A percentile compares a stretch with the other conserved stretches of the same genome.
Conservation (phyloP, 345 rosid species). For the Hirschfeldia incana region DNA sequence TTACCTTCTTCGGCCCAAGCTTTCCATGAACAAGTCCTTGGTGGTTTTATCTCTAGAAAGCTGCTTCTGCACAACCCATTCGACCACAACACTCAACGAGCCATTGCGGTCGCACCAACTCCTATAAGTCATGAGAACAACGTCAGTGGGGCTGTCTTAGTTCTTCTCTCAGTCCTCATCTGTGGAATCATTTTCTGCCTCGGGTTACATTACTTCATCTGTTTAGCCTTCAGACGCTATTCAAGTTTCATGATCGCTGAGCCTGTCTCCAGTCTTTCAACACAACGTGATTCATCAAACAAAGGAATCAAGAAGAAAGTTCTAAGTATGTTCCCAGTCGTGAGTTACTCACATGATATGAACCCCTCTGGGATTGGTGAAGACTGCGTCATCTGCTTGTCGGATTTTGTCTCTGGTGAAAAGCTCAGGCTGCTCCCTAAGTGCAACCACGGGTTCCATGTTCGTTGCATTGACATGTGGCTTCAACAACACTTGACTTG, state of each 20-base stretch:
- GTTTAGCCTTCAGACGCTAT: background rate
- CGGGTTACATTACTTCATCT: background rate
- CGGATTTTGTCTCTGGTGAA: conserved; percentile 13
- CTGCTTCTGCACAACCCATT: background rate
- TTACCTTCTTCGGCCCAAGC: background rate
- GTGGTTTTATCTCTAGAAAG: background rate
- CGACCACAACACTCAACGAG: background rate
- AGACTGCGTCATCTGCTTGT: background rate
- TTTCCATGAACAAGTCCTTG: background rate
- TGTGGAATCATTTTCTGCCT: background rate
- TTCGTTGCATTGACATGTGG: conserved; percentile 56
- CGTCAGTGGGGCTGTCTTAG: background rate
- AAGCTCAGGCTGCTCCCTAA: conserved; percentile 49
- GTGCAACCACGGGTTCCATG: conserved; percentile 57
- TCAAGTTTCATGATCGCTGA: background rate
- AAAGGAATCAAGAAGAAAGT: background rate
- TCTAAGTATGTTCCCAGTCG: background rate
- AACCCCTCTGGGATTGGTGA: background rate
- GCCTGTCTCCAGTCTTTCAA: background rate
- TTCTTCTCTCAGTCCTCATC: background rate
- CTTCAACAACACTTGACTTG: conserved; percentile 51
- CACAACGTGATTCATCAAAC: background rate
- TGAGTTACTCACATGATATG: background rate
- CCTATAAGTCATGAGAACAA: background rate
- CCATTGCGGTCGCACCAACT: background rate